Base-by-base conservation (phyloP, 768 basidiomycete species). In the Tephrocybe sp. region DNA sequence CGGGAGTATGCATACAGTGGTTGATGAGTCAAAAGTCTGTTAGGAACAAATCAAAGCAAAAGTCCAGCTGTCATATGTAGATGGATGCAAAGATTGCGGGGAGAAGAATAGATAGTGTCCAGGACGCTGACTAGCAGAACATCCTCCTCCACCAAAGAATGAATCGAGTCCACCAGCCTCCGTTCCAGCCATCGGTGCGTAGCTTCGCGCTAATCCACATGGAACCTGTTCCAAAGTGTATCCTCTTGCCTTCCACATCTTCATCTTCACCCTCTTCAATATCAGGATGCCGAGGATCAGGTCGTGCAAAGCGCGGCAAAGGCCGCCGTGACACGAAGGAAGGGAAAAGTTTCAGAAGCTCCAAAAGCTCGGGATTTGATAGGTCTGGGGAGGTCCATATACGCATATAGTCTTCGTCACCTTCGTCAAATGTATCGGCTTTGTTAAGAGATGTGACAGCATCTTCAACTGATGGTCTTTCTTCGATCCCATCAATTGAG, bases 331-430 rank as follows among this genome's bases (percentile, higher is more conserved):
- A 78, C 50, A 94, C 78, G 64, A 90, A 92, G 0, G 83, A 62
- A 12, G 92, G 93, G 67, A 94, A 93, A 20, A 91, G 64, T 39
- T 77, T 76, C 49, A 92, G 70, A 30, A 96, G 75, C 43, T 76
- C 73, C 16, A 84, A 62, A 60, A 79, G 75, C 68, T 96, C 93
- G 34, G 83, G 80, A 65, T 95, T 88, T 35, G 80, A 57, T 5
- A 96, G 74, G 65, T 92, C 83, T 16, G 92, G 89, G 5, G 84
- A 82, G 0, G 82, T 85, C 93, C 93, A 96, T 36, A 81, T 78
- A 48, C 92, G 83, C 65, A 89, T 67, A 58, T 80, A 79, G 47
- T 76, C 75, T 38, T 79, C 82, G 43, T 72, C 61, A 45, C 52
- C 41, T 48, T 73, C 53, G 42, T 60, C 48, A 60, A 64, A 60